phyloP scores from a whole-genome alignment of 78 protist genomes.

The Dictyostelium firmibasis region DNA sequence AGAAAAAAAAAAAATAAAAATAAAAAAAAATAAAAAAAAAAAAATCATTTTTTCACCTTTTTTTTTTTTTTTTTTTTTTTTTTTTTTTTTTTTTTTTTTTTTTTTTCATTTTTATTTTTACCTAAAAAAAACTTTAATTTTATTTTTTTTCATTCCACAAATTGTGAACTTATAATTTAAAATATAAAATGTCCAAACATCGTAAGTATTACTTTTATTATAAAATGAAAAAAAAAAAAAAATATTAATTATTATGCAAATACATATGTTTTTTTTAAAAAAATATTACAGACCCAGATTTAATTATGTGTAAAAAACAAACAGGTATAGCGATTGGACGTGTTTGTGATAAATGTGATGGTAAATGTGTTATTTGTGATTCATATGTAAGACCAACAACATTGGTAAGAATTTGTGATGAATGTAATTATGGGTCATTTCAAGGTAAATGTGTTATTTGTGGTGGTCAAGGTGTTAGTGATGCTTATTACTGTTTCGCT shows the following conservation, averaged over 20 bases:
- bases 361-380: slow-evolving; percentile 96
- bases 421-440: slow-evolving; percentile 96
- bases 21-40: not conserved
- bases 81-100: too few species aligned
- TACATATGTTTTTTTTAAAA: not conserved
- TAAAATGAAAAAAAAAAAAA: not conserved
- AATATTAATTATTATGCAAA: not conserved
- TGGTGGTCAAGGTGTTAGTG: slow-evolving; percentile 93
- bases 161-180: too few species aligned
- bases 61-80: too few species aligned
- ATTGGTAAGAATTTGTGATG: slow-evolving; percentile 96
- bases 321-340: slow-evolving; percentile 93
- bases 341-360: slow-evolving; percentile 94
- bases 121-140: not conserved
- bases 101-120: too few species aligned
- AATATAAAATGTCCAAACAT: slow-evolving; percentile 23
- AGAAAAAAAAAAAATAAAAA: not conserved
- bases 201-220: not conserved
- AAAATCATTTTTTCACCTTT: not conserved
- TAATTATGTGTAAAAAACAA: slow-evolving; percentile 93
- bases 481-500: slow-evolving; percentile 96
- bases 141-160: not conserved
- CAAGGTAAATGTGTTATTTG: slow-evolving; percentile 94
- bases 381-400: slow-evolving; percentile 91
- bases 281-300: slow-evolving; percentile 78